Evolutionary conservation across 208 protist genomes (phyloP).

Genomic region (Angomonas ambiguus): DNA sequence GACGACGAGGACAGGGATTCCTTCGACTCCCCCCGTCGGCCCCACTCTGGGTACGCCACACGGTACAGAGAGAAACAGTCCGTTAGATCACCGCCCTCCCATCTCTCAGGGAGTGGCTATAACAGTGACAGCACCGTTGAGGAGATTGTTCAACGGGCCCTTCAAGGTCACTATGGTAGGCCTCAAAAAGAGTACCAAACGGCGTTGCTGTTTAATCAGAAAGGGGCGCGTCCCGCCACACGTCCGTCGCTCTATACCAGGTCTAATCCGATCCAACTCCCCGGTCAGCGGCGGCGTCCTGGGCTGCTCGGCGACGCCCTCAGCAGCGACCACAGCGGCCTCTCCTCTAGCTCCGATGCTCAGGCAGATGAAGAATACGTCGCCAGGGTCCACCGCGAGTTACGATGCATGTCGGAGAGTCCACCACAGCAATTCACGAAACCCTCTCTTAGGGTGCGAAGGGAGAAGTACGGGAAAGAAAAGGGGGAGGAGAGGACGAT

Average conservation of each 20-base stretch:
- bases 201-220: not conserved
- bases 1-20: conserved; percentile 8
- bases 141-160: conserved; percentile 27
- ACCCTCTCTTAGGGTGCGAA: not conserved
- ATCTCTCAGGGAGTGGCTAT: no score
- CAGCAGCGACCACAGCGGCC: not conserved
- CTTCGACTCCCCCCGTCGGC: no score
- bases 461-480: not conserved
- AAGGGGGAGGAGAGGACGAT: not conserved
- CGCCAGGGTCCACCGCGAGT: conserved; percentile 7
- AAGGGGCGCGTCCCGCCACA: not conserved
- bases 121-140: conserved; percentile 27
- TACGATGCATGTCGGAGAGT: conserved; percentile 14
- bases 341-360: not conserved
- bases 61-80: no score
- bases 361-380: conserved; percentile 11
- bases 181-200: conserved; percentile 5
- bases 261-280: not conserved
- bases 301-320: not conserved
- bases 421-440: not conserved
- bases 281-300: not conserved
- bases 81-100: no score
- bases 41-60: no score
- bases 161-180: conserved; percentile 15
- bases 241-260: conserved; percentile 1